Percentiles rank a stretch among this genome's conserved stretches.
Evolutionary conservation across 306 rosid genomes (phyloP).

Genomic region (Vicia sativa): DNA sequence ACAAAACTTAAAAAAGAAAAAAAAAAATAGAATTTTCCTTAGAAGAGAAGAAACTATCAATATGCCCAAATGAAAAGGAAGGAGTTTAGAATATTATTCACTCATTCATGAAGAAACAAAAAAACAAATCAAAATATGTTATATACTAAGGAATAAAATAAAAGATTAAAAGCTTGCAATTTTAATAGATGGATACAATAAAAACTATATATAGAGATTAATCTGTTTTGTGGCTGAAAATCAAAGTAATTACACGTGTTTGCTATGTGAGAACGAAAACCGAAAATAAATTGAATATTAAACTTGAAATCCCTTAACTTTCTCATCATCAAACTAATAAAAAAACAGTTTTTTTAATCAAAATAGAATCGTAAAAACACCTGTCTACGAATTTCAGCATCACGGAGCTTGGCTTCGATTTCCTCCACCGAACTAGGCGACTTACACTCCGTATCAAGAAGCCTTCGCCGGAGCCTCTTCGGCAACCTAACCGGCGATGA

Average conservation of each 20-base stretch:
- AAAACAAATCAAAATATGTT: too few relatives aligned
- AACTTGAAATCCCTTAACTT: slow-evolving; percentile 38
- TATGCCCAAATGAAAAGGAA: slow-evolving; percentile 24
- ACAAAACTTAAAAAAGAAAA: not conserved
- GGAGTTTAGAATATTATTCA: too few relatives aligned
- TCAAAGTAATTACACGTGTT: slow-evolving; percentile 29
- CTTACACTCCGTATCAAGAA: slow-evolving; percentile 62
- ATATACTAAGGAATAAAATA: too few relatives aligned
- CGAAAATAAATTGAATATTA: not conserved
- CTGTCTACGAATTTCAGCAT: slow-evolving; percentile 94
- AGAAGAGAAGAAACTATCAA: slow-evolving; percentile 9
- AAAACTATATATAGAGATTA: slow-evolving; percentile 6
- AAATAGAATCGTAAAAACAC: slow-evolving; percentile 43
- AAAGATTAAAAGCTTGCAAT: too few relatives aligned
- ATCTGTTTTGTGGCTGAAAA: slow-evolving; percentile 29
- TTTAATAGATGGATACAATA: not conserved
- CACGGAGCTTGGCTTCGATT: slow-evolving; percentile 83
- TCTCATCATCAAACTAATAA: slow-evolving; percentile 49
- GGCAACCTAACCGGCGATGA: slow-evolving; percentile 72
- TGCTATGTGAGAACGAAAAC: not conserved
- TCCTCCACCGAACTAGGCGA: slow-evolving; percentile 76
- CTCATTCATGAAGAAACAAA: too few relatives aligned
- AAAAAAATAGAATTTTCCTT: slow-evolving; percentile 14
- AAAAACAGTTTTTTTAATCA: not conserved
- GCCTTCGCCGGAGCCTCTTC: slow-evolving; percentile 71